Conservation (phyloP, 2,329 filamentous ascomycete genomes). For the Ilyonectria destructans region DNA sequence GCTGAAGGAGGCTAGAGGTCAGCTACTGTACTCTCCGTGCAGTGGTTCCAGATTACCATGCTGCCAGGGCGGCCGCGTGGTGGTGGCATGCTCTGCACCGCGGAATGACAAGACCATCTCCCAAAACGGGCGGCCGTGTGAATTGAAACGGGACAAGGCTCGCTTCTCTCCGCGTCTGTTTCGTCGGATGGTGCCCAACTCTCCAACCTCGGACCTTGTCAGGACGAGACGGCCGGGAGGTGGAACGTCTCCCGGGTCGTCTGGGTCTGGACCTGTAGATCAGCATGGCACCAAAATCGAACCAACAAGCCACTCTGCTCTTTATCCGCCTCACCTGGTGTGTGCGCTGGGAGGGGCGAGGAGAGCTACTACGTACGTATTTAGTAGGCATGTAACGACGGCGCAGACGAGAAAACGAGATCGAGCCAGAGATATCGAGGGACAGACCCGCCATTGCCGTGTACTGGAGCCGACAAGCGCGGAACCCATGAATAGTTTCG, state of each 20-base stretch:
- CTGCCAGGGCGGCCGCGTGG: constrained; percentile 22
- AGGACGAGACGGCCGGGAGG: constrained; percentile 11
- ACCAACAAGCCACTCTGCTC: constrained; percentile 24
- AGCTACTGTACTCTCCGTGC: background rate
- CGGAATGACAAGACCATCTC: constrained; percentile 8
- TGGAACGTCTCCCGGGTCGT: constrained; percentile 15
- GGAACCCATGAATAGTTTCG: constrained; percentile 38
- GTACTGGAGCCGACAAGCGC: constrained; percentile 45
- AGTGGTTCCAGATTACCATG: background rate
- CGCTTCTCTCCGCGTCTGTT: constrained; percentile 18
- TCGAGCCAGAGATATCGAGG: constrained; percentile 18
- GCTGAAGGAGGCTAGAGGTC: constrained; percentile 25
- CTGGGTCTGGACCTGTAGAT: constrained; percentile 25
- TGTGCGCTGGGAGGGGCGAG: constrained; percentile 4
- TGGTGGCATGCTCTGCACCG: constrained; percentile 20
- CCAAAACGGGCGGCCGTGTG: constrained; percentile 9
- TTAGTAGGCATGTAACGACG: constrained; percentile 1
- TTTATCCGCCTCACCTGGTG: background rate
- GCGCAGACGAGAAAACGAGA: constrained; percentile 11
- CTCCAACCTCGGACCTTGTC: constrained; percentile 1
- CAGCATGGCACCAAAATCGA: constrained; percentile 15
- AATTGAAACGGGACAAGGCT: constrained; percentile 13
- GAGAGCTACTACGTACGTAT: background rate
- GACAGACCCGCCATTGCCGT: constrained; percentile 41
- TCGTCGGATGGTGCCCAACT: constrained; percentile 18